Evolutionary conservation across 1,284 basidiomycete species (phyloP), one percentile per base, ranked within the genome.

Genomic region (Sphaerobolus stellatus): DNA sequence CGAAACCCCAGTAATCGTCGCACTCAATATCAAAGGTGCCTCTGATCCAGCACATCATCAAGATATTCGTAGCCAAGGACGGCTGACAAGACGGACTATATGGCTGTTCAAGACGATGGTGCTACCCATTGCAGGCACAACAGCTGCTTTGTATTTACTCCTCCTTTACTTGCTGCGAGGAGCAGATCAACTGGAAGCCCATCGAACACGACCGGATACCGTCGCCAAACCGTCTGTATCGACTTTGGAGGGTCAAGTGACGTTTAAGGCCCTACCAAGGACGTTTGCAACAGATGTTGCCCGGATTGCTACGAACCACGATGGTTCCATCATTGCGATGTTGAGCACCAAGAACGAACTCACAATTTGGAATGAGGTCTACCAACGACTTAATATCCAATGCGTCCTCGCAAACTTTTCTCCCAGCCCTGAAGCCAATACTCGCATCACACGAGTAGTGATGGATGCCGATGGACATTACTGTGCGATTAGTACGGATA

Each of bases 81-180:
- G n/a, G 11, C 25, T 54, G 24, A 58, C 31, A 30, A 20, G 33
- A 16, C 66, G 70, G 48, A 71, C 76, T 5, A 62, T 91, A 46
- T 90, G 90, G 83, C 71, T 92, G 33, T 63, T 89, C 66, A 92
- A 91, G 70, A 88, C 94, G 58, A 84, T 97, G 65, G 74, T 94
- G 1, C 68, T 93, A 1, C 96, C 96, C 0, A 96, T 97, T 64
- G 81, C 84, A 2, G 77, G 78, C 2, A 96, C 94, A 0, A 89
- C 90, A 3, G 73, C 80, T 30, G 69, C 82, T 2, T 77, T 98
- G 3, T 98, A 91, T 68, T 77, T 81, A 7, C 71, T 98, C 20
- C 74, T 97, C 13, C 78, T 92, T n/a, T 95, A 95, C 66, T 78
- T 99, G 1, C 76, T 98, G 56, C 96, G 96, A 72, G 89, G 97